phyloP scores from a whole-genome alignment of 2,329 filamentous ascomycete genomes.

The Thielaviopsis populi region DNA sequence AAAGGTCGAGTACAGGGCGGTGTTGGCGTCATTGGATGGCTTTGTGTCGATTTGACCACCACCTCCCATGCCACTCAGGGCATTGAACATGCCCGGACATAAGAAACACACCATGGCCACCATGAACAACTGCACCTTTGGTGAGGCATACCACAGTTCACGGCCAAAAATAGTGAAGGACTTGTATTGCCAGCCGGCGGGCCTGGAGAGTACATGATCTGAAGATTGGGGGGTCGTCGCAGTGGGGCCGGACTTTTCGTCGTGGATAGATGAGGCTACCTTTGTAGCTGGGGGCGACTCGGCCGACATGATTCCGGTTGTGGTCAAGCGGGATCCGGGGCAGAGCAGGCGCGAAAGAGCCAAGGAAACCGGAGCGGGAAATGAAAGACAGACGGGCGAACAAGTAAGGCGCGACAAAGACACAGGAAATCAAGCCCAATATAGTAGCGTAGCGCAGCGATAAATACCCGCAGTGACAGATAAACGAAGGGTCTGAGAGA shows the following conservation, averaged over 20 bases:
- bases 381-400: too few relatives aligned
- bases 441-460: background rate
- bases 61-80: slow-evolving; percentile 49
- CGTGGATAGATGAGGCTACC: slow-evolving; percentile 14
- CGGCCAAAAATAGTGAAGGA: slow-evolving; percentile 37
- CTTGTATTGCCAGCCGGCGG: slow-evolving; percentile 53
- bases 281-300: background rate
- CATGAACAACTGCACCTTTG: slow-evolving; percentile 55
- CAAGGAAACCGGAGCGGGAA: background rate
- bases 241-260: slow-evolving; percentile 16
- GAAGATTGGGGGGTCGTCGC: slow-evolving; percentile 6
- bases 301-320: slow-evolving; percentile 2
- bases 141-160: slow-evolving; percentile 57
- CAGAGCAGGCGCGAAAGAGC: background rate
- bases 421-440: background rate
- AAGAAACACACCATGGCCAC: slow-evolving; percentile 43
- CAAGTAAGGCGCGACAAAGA: too few relatives aligned
- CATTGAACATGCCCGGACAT: slow-evolving; percentile 61
- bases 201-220: slow-evolving; percentile 23
- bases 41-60: slow-evolving; percentile 42
- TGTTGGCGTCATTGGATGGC: slow-evolving; percentile 50
- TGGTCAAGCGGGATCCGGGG: background rate
- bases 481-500: background rate
- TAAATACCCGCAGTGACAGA: background rate
- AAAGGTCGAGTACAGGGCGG: slow-evolving; percentile 59